phyloP scores from a whole-genome alignment of 768 basidiomycete genomes.

The Leccinum obscurum region DNA sequence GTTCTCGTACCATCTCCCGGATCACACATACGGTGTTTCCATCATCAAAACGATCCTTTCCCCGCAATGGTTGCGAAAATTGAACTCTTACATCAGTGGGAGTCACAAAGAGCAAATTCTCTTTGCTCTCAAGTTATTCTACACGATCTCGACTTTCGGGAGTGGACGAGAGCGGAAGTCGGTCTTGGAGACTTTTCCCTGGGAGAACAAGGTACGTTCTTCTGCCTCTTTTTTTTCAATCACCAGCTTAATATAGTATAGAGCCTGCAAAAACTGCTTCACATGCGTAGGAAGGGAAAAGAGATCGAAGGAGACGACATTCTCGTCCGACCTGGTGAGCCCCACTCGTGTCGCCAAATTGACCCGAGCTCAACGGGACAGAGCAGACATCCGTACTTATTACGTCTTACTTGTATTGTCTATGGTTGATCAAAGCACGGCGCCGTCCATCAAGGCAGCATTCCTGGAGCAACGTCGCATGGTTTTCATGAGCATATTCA shows the following conservation, averaged over 20 bases:
- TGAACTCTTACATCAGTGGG: conserved; percentile 64
- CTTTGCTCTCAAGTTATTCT: conserved; percentile 62
- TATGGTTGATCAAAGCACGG: conserved; percentile 54
- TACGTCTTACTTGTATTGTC: conserved; percentile 74
- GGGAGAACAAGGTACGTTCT: conserved; percentile 68
- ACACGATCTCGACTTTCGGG: conserved; percentile 59
- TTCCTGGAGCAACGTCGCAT: conserved; percentile 76
- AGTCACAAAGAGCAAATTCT: conserved; percentile 66
- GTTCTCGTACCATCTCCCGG: conserved; percentile 66
- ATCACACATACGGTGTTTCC: conserved; percentile 61
- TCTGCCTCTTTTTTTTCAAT: background rate
- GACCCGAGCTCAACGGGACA: conserved; percentile 3
- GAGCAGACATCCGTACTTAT: conserved; percentile 74
- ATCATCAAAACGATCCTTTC: conserved; percentile 63
- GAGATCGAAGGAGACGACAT: conserved; percentile 37
- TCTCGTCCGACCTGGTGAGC: conserved; percentile 58
- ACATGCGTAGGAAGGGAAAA: conserved; percentile 67
- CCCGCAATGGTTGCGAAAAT: conserved; percentile 50
- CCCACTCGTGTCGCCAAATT: background rate
- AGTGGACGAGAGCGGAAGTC: conserved; percentile 64
- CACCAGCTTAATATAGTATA: conserved; percentile 26
- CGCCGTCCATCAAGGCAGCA: conserved; percentile 53
- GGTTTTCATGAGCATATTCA: conserved; percentile 67
- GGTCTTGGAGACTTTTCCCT: conserved; percentile 68
- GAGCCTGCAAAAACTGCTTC: conserved; percentile 65